Conservation (phyloP, 805 yeast species). For the Yarrowia sp. region DNA sequence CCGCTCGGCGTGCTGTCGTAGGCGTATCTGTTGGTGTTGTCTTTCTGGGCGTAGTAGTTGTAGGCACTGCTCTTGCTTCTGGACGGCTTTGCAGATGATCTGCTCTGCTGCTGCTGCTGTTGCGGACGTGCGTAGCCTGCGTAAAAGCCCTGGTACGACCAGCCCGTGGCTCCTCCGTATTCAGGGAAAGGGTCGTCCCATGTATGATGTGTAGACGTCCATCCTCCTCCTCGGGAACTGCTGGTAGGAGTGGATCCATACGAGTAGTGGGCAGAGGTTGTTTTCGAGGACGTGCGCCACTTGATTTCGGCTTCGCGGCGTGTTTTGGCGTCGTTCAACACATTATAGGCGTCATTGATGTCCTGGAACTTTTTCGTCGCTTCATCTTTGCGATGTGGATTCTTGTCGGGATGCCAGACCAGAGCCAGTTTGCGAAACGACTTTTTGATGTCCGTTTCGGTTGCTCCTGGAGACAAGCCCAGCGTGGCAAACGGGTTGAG, state of each 20-base stretch:
- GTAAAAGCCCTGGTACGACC: background rate
- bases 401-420: conserved; percentile 77
- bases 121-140: background rate
- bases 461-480: conserved; percentile 49
- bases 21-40: conserved; percentile 1
- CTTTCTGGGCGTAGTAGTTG: background rate
- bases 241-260: background rate
- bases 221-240: background rate
- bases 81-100: background rate
- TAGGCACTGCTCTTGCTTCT: conserved; percentile 4
- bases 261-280: background rate
- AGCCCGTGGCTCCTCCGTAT: background rate
- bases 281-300: background rate
- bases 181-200: conserved; percentile 6
- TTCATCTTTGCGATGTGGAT: conserved; percentile 49
- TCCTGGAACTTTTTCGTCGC: conserved; percentile 95
- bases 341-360: conserved; percentile 66
- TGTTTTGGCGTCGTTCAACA: background rate
- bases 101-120: conserved; percentile 5
- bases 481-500: conserved; percentile 40
- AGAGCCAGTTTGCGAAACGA: conserved; percentile 74
- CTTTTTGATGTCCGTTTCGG: conserved; percentile 58
- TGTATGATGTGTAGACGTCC: background rate
- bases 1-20: background rate
- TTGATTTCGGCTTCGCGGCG: conserved; percentile 8